Evolutionary conservation across 768 basidiomycete species (phyloP), one percentile per base, ranked within the genome.

Genomic region (Crucibulum laeve): DNA sequence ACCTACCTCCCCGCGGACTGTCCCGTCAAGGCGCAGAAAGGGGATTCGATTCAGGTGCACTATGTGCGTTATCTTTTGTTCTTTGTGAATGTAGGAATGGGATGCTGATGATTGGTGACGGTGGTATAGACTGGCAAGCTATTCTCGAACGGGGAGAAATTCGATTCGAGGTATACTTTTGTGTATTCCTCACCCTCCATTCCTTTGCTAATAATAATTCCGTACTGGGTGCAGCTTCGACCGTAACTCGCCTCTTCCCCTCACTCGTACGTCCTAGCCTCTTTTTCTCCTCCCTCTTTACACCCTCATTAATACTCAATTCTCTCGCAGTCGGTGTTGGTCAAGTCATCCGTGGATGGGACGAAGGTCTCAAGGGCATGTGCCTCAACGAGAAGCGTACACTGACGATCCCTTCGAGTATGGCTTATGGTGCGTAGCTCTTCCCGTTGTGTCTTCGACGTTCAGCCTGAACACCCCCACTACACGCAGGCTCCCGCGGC

Each of bases 331-430:
- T 92, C 23, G 89, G 89, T 39, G 62, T 71, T 30, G 84, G 85
- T 7, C 87, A 90, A 55, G 89, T 92, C 40, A 92, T 92, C 59
- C 72, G 73, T 51, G 89, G 89, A 14, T 92, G 89, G 89, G 89
- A 92, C 52, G 64, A 87, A 32, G 89, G 89, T 52, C 79, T 92
- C 38, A 45, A 76, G 28, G 87, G 85, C 43, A 92, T 95, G 83
- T 95, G 93, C 59, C 58, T 91, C 28, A 70, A 77, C 47, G 93
- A 96, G 70, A 92, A 90, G 71, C 84, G 93, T 34, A 89, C 73
- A 4, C 74, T 97, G 47, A 93, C 85, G 18, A 95, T 97, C 48
- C 93, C 93, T 11, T 58, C 90, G 4, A 48, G 68, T 39, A 67
- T 83, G 69, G 93, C 82, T 17, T 96, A 96, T 53, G 92, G 93